phyloP scores from a whole-genome alignment of 108 stramenopile species.

The Pseudonitzschia pungens region DNA sequence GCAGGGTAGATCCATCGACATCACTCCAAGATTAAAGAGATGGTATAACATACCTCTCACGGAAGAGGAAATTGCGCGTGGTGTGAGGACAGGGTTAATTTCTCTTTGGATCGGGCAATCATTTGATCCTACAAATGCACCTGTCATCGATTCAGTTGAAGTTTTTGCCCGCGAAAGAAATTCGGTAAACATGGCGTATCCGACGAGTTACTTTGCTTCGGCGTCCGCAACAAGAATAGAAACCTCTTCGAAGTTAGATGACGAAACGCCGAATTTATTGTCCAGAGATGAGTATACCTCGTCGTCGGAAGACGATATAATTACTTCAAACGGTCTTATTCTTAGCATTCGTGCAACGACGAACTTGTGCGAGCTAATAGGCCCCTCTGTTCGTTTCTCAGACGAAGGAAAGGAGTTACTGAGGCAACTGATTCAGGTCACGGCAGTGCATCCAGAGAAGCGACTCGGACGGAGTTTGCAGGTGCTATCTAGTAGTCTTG shows the following conservation, averaged over 20 bases:
- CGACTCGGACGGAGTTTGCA: slow-evolving; percentile 36
- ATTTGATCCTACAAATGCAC: slow-evolving; percentile 40
- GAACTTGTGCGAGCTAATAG: slow-evolving; percentile 34
- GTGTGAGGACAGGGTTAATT: slow-evolving; percentile 61
- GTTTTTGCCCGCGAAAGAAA: slow-evolving; percentile 54
- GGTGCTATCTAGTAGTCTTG: slow-evolving; percentile 38
- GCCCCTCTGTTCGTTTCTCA: neutral
- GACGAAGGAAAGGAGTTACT: slow-evolving; percentile 31
- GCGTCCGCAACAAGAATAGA: neutral
- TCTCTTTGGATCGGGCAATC: slow-evolving; percentile 55
- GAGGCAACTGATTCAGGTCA: slow-evolving; percentile 43
- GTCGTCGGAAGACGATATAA: neutral
- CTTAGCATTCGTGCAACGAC: slow-evolving; percentile 36
- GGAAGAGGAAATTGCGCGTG: slow-evolving; percentile 73
- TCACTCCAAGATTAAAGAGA: slow-evolving; percentile 53
- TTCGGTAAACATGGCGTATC: slow-evolving; percentile 15
- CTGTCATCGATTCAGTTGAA: slow-evolving; percentile 73
- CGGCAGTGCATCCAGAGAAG: slow-evolving; percentile 40
- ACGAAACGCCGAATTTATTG: neutral
- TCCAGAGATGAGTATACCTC: neutral
- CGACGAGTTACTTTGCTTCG: slow-evolving; percentile 19
- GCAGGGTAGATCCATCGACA: slow-evolving; percentile 65
- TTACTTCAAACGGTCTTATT: slow-evolving; percentile 16
- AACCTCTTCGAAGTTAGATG: neutral
- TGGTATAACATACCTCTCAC: slow-evolving; percentile 84